Conservation (phyloP, 257 asterid genomes). For the Oldenlandia corymbosa region DNA sequence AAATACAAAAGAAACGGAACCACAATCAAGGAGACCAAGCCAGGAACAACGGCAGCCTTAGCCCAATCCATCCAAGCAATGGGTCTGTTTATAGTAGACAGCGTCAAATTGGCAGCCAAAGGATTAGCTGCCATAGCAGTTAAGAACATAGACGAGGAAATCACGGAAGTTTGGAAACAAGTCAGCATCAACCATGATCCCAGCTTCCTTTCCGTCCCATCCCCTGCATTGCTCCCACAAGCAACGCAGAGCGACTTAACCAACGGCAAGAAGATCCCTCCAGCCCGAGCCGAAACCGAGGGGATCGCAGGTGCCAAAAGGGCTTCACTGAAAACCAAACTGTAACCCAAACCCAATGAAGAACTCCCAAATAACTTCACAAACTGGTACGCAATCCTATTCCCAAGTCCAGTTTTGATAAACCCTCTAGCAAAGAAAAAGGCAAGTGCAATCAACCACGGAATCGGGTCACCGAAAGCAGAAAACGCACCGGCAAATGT, state of each 20-base stretch:
- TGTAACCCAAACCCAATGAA: conserved; percentile 78
- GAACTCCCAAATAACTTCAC: conserved; percentile 85
- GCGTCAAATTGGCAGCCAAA: conserved; percentile 77
- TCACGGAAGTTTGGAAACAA: conserved; percentile 88
- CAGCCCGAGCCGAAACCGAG: conserved; percentile 92
- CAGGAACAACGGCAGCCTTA: conserved; percentile 95
- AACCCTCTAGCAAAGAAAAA: conserved; percentile 95
- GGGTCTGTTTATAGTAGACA: conserved; percentile 52
- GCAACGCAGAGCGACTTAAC: conserved; percentile 91
- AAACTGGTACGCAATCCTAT: conserved; percentile 86
- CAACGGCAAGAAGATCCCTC: conserved; percentile 87
- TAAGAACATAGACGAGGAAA: conserved; percentile 87
- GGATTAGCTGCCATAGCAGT: conserved; percentile 99
- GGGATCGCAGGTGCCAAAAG: conserved; percentile 95
- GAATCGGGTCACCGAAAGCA: conserved; percentile 94
- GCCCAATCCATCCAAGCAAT: conserved; percentile 99
- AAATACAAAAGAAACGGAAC: conserved; percentile 73
- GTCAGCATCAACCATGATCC: conserved; percentile 98
- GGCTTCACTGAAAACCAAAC: conserved; percentile 95
- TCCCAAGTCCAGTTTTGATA: conserved; percentile 87
- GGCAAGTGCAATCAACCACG: conserved; percentile 91
- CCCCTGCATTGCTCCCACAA: conserved; percentile 87
- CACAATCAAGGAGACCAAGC: conserved; percentile 65
- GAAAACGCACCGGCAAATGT: conserved; percentile 89
- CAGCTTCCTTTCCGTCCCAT: conserved; percentile 79